These are phyloP conservation scores for Luzula sylvatica DNA, from an alignment of 176 grass and related monocot species.

Conservation along the genomic window DNA sequence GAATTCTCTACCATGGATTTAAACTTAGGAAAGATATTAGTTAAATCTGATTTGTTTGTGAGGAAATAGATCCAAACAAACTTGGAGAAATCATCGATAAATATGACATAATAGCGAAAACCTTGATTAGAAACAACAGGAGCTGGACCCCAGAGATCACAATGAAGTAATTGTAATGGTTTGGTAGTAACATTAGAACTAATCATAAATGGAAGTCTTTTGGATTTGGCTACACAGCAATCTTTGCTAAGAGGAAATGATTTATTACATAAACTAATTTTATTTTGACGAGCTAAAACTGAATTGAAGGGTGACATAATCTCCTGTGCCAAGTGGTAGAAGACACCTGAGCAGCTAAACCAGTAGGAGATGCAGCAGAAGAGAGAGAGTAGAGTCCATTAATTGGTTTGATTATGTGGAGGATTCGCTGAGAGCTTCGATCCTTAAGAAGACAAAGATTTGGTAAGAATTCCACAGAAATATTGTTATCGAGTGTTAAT, in stretches of 20 bases:
- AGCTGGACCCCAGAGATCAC: neutral
- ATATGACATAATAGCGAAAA: conserved; percentile 3
- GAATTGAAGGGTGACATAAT: neutral
- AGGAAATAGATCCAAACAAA: neutral
- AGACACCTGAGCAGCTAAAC: neutral
- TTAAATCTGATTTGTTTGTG: neutral
- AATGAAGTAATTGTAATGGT: conserved; percentile 3
- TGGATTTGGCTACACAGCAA: conserved; percentile 2
- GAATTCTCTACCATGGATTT: neutral
- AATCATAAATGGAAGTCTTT: neutral
- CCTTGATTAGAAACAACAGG: neutral
- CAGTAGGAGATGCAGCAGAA: neutral
- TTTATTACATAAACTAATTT: neutral
- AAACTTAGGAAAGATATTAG: neutral
- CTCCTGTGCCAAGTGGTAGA: neutral
- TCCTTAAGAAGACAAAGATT: conserved; percentile 14
- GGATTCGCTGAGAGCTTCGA: neutral
- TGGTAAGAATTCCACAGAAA: neutral
- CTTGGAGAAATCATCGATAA: conserved; percentile 6
- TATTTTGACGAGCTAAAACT: neutral
- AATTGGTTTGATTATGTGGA: neutral
- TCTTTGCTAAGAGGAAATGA: neutral
- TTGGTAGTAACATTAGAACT: neutral
- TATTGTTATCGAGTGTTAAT: neutral
- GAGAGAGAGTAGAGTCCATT: neutral